Evolutionary conservation across 495 filamentous ascomycete genomes (phyloP).

Genomic region (Tuber magnatum): DNA sequence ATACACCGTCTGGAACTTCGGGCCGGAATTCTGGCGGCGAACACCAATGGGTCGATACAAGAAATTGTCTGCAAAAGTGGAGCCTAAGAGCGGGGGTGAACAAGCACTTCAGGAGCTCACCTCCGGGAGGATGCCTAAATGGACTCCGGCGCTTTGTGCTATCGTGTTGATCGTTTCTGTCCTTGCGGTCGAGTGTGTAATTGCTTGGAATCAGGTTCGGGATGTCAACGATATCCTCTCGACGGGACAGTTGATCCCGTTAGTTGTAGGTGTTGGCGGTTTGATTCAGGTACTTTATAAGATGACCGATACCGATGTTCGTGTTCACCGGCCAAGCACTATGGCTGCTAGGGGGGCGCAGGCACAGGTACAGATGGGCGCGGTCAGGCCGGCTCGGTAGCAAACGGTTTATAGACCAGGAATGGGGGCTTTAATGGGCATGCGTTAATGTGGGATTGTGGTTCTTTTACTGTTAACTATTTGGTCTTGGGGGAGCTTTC

Average conservation of each 20-base stretch:
- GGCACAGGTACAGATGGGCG: neutral
- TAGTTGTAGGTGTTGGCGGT: slow-evolving; percentile 34
- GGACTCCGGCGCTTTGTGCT: slow-evolving; percentile 28
- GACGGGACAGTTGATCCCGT: slow-evolving; percentile 36
- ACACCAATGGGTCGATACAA: neutral
- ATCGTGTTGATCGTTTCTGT: slow-evolving; percentile 19
- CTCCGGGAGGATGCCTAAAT: slow-evolving; percentile 19
- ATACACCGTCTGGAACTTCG: slow-evolving; percentile 29
- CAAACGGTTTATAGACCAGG: neutral
- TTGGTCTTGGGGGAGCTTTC: neutral
- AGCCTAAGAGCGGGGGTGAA: slow-evolving; percentile 3
- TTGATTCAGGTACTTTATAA: slow-evolving; percentile 36
- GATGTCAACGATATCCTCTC: slow-evolving; percentile 34
- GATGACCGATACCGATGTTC: slow-evolving; percentile 26
- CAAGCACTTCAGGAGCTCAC: neutral
- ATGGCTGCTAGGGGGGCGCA: neutral
- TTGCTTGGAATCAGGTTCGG: slow-evolving; percentile 27
- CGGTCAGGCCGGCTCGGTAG: neutral
- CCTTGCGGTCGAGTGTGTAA: slow-evolving; percentile 23
- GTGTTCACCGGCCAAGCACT: slow-evolving; percentile 14
- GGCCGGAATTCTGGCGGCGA: slow-evolving; percentile 12
- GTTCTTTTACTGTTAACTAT: neutral
- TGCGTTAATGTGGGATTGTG: neutral
- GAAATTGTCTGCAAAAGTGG: neutral
- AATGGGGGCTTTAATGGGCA: neutral